Evolutionary conservation across 192 early-diverging fungal genomes (phyloP).

Genomic region (Anaeromyces robustus): DNA sequence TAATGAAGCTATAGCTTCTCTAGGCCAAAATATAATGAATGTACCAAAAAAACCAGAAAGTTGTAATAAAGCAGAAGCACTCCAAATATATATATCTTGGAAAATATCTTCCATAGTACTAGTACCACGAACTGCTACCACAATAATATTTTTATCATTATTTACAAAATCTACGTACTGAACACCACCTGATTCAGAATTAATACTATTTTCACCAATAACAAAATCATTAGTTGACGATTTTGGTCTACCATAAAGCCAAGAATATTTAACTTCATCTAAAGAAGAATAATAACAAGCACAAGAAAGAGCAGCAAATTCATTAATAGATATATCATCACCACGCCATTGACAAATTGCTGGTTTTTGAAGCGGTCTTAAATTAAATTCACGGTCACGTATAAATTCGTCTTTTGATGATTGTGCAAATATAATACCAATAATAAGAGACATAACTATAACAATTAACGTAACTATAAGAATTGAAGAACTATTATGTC

Average conservation of each 20-base stretch:
- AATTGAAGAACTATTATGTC: background rate
- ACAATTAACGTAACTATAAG: accelerated
- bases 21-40: background rate
- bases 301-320: background rate
- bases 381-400: background rate
- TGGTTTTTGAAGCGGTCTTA: background rate
- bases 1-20: background rate
- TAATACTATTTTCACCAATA: background rate
- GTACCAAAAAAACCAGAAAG: background rate
- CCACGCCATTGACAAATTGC: background rate
- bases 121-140: background rate
- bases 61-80: background rate
- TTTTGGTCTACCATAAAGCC: background rate
- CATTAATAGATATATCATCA: background rate
- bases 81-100: background rate
- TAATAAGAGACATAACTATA: background rate
- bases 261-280: background rate
- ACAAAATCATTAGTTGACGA: background rate
- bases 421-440: background rate
- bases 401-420: background rate
- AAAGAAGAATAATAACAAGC: background rate
- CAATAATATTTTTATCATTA: background rate
- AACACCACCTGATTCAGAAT: background rate
- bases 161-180: background rate
- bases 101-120: background rate